Base-by-base conservation (phyloP, 352 stramenopile genomes). In the Saprolegnia diclina region DNA sequence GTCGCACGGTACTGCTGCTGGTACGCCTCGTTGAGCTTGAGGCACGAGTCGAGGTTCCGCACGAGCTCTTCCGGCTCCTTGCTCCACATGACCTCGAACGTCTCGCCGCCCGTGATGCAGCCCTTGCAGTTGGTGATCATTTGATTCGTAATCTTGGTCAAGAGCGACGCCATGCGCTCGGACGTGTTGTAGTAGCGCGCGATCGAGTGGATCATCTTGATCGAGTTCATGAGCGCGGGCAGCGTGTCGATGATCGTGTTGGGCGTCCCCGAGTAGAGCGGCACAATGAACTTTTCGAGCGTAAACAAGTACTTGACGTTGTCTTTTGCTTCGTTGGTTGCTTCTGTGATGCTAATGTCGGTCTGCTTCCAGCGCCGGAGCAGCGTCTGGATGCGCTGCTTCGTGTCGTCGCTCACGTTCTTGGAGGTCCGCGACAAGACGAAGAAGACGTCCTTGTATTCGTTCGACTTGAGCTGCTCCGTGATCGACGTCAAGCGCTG, bases 141-240 rank as follows among this genome's bases (percentile, higher is more conserved):
- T 76, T 99, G 96, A 75, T 99, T 97, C 0, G 97, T 99, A 71
- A 99, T 98, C 76, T 98, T 99, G 3, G 88, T 87, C 66, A 99
- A 98, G 57, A 99, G 81, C 44, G 92, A 97, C 0, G 94, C 94
- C 89, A 99, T 98, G 35, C 96, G 85, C 72, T 99, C 96, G 6
- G 88, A 97, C n/a, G 95, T 99, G 75, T 99, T 98, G 83, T 99
- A 99, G 71, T 99, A 99, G 53, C 97, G 82, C 65, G 96, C 94
- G 70, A 99, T 99, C 13, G 94, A 98, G 74, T 99, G 96, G 70
- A 99, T 99, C 97, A 99, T 99, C 82, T 99, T 99, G 81, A 99
- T 99, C 35, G 92, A 98, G 79, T 99, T 99, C 81, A 99, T 98
- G 4, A 99, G 83, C 35, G 96, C 96, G 6, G 97, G 97, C 18